Base-by-base conservation (phyloP, 1,284 basidiomycete species). In the Moniliella sp. region DNA sequence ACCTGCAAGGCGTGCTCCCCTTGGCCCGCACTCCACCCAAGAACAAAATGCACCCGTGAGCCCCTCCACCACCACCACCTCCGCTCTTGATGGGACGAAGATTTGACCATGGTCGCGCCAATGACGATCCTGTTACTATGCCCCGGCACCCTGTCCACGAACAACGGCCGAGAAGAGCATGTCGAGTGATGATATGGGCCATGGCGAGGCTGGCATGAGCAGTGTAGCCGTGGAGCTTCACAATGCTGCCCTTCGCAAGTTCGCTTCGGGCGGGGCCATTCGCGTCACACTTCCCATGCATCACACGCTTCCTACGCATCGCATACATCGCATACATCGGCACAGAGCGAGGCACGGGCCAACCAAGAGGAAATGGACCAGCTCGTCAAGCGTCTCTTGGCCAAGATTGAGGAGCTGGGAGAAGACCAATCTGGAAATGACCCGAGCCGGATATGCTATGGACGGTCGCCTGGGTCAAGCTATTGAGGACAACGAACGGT, bases 321-420 rank as follows among this genome's bases (percentile, higher is more conserved):
- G 26, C 26, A 8, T 5, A 7, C 26, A 13, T 13, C 8, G 8
- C 13, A 7, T 23, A n/a, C n/a, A 7, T 23, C 21, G 7, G 21
- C n/a, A 7, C 21, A n/a, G 7, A 23, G 21, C 21, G 21, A 23
- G 15, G n/a, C 18, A 36, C 5, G 28, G 7, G 25, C 9, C 13
- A 11, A 35, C 15, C 15, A 35, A 5, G 29, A 23, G 9, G 31
- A 18, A 2, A 40, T 36, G 14, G 49, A 54, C 26, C 39, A 40
- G 13, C 31, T 54, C 2, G 33, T 54, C 0, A 37, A 41, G 1
- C 50, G 47, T 21, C 34, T 54, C 3, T 34, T 54, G 9, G 39
- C 43, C 35, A 54, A 54, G 35, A 43, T 54, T 33, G 40, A 40
- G 13, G 50, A 54, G 33, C 36, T 54, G 4, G n/a, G 49, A 51